These are phyloP conservation scores for Chloromonas sp. DNA, from an alignment of 163 green algal genomes.

Conservation along the genomic window DNA sequence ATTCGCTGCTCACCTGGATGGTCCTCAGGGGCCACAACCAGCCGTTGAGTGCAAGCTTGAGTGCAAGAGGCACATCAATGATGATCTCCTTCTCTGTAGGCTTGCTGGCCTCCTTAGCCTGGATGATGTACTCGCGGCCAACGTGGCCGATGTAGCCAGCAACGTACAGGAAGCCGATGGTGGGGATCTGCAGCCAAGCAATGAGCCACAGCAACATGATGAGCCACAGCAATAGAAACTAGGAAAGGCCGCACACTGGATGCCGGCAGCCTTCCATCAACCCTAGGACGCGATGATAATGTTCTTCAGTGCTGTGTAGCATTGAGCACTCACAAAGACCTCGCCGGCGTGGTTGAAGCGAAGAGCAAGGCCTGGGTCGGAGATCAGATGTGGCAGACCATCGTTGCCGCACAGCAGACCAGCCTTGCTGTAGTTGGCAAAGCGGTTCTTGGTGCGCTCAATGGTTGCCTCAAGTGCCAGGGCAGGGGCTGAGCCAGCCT, in stretches of 20 bases:
- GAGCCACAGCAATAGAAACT: background rate
- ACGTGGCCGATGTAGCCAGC: slow-evolving; percentile 94
- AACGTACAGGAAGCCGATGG: slow-evolving; percentile 96
- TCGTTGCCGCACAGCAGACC: slow-evolving; percentile 95
- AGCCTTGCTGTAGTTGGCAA: slow-evolving; percentile 86
- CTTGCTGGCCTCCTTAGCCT: slow-evolving; percentile 59
- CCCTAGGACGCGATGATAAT: too few species aligned
- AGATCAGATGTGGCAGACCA: slow-evolving; percentile 96
- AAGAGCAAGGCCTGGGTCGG: slow-evolving; percentile 88
- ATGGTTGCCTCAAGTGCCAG: slow-evolving; percentile 93
- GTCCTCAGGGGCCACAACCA: slow-evolving; percentile 79
- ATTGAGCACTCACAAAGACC: slow-evolving; percentile 68
- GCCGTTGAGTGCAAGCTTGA: slow-evolving; percentile 65
- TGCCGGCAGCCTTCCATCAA: too few species aligned
- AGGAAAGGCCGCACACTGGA: too few species aligned
- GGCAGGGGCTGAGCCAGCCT: slow-evolving; percentile 74
- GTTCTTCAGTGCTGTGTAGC: too few species aligned
- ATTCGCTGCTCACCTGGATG: slow-evolving; percentile 30
- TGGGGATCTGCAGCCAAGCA: slow-evolving; percentile 72
- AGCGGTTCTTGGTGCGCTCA: slow-evolving; percentile 87
- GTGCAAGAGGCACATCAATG: slow-evolving; percentile 90
- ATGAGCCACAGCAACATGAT: background rate
- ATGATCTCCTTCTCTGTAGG: slow-evolving; percentile 95
- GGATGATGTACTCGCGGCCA: slow-evolving; percentile 86
- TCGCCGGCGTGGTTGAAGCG: slow-evolving; percentile 91